Evolutionary conservation across 2,329 filamentous ascomycete species (phyloP).

Genomic region (Stagonosporopsis tanaceti): DNA sequence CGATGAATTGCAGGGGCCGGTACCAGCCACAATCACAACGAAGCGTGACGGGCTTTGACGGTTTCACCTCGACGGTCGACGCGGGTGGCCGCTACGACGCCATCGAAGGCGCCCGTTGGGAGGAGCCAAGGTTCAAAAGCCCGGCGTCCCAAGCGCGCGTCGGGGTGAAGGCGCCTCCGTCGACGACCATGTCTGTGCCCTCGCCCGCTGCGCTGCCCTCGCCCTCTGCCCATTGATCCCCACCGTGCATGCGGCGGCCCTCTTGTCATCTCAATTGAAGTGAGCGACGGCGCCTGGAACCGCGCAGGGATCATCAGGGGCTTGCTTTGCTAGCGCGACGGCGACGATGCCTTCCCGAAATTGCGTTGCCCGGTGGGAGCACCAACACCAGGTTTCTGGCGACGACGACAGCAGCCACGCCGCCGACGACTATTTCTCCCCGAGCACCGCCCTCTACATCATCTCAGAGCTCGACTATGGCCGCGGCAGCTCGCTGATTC

Average conservation of each 20-base stretch:
- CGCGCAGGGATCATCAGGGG: slow-evolving; percentile 35
- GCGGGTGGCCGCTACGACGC: slow-evolving; percentile 32
- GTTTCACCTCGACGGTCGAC: slow-evolving; percentile 21
- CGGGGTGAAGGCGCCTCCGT: slow-evolving; percentile 20
- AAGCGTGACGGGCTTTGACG: slow-evolving; percentile 19
- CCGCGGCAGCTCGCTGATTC: slow-evolving; percentile 43
- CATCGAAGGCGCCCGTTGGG: slow-evolving; percentile 9
- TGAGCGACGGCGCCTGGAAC: slow-evolving; percentile 15
- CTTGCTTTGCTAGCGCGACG: slow-evolving; percentile 24
- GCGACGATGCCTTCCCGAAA: slow-evolving; percentile 36
- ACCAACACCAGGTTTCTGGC: slow-evolving; percentile 26
- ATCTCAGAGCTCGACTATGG: slow-evolving; percentile 49
- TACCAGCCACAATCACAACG: slow-evolving; percentile 43
- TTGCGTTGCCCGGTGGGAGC: slow-evolving; percentile 28
- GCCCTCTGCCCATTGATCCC: slow-evolving; percentile 4
- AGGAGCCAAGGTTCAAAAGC: slow-evolving; percentile 20
- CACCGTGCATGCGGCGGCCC: slow-evolving; percentile 20
- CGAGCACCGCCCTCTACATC: slow-evolving; percentile 38
- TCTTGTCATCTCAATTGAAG: slow-evolving; percentile 20
- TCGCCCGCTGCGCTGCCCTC: slow-evolving; percentile 4
- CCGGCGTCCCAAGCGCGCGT: slow-evolving; percentile 20
- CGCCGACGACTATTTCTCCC: slow-evolving; percentile 24
- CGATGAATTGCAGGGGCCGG: slow-evolving; percentile 24
- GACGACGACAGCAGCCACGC: slow-evolving; percentile 15
- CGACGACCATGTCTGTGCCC: slow-evolving; percentile 6